phyloP scores from a whole-genome alignment of 2,329 filamentous ascomycete genomes.

The Fusarium virguliforme region DNA sequence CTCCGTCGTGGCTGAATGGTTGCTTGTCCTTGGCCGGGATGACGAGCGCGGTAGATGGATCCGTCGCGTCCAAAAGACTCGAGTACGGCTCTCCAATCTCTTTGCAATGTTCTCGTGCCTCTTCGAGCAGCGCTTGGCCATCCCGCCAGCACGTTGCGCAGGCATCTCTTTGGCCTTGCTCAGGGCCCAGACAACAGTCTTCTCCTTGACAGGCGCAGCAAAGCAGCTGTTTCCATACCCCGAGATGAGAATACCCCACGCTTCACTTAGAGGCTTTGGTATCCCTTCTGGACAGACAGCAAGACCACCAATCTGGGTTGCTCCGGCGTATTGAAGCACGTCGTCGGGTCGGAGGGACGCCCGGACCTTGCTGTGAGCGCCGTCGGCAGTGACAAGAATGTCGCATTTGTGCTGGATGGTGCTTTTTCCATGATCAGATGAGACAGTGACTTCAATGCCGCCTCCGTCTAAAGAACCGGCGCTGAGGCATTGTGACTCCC shows the following conservation, averaged over 20 bases:
- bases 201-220: background rate
- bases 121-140: background rate
- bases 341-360: background rate
- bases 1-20: background rate
- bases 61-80: constrained; percentile 1
- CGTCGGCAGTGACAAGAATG: constrained; percentile 4
- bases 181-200: constrained; percentile 5
- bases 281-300: background rate
- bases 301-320: background rate
- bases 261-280: background rate
- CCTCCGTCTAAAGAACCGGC: background rate
- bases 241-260: constrained; percentile 7
- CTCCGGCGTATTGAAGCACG: background rate
- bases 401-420: background rate
- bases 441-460: background rate
- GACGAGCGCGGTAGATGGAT: background rate
- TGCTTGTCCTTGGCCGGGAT: constrained; percentile 9
- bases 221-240: constrained; percentile 10
- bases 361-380: constrained; percentile 6
- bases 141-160: background rate
- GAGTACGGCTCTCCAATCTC: background rate
- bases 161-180: constrained; percentile 4
- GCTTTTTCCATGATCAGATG: background rate
- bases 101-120: background rate
- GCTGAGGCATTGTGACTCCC: constrained; percentile 2